Base-by-base conservation (phyloP, 176 grass and related monocot species). In the barley (Hordeum vulgare) region DNA sequence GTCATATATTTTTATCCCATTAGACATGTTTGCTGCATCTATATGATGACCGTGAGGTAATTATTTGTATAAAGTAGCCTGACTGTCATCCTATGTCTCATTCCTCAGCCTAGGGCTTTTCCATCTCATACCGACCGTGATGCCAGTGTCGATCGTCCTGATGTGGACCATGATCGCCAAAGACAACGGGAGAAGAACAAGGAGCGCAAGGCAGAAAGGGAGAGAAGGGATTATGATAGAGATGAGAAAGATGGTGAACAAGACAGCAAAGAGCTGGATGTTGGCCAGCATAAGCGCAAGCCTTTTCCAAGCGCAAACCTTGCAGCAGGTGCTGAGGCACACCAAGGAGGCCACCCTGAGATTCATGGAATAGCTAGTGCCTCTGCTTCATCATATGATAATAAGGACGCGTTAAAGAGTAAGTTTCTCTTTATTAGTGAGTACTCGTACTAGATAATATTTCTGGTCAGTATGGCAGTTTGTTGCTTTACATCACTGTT, bases 361-460 rank as follows among this genome's bases (percentile, higher is more conserved):
- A 87, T 87, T 73, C 75, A 88, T 72, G 88, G 88, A 80, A 86
- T 95, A 14, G 77, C 80, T 83, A 86, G 67, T n/a, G 77, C 82
- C n/a, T 99, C 96, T 20, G 81, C 86, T 74, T 94, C 96, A 87
- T 89, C 91, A 1, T 94, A 94, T 20, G 91, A 94, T 34, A 94
- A 99, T 64, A 99, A 94, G 87, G 92, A 94, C 84, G 87, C 85
- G 6, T 79, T 99, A 54, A 99, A 94, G 87, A 99, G 96, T 99
- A 87, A 96, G 96, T 89, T 26, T 72, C 75, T 83, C 29, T 9
- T 17, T 39, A 71, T 66, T 83, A 17, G 45, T 20, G 1, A 27
- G 36, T 53, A 44, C 24, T 63, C n/a, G 29, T 61, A 17, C 40
- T 62, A 27, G 8, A 40, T 49, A 61, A 58, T 67, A 54, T 62